Evolutionary conservation across 768 basidiomycete species (phyloP), one percentile per base, ranked within the genome.

Genomic region (Paxillus involutus): DNA sequence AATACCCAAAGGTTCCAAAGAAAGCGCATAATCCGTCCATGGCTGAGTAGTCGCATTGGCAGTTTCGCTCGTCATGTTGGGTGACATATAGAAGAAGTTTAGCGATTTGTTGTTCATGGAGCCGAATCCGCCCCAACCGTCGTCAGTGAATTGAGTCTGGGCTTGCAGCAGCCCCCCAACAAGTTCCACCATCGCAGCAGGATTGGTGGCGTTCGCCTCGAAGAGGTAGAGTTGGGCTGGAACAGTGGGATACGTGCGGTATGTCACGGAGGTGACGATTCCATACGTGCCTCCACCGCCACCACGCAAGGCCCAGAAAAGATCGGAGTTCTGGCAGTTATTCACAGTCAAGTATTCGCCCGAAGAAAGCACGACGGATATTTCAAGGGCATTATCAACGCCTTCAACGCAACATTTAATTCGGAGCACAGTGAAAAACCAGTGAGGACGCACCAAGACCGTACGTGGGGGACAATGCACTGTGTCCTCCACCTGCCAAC

Each of bases 241-340:
- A 11, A 70, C 56, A 10, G 53, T 19, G 3, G 75, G 72, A 47
- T 80, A 71, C 0, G 77, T 79, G 47, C 63, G 61, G 58, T 80
- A 80, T 0, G 78, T 80, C 5, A 73, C 75, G 1, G 76, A 76
- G 3, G 73, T 74, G 17, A 81, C 66, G 19, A 81, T 67, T 9
- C 77, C 80, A 50, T 69, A 81, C 2, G 76, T 80, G 14, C 76
- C 68, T 0, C 77, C 79, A 0, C 81, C 81, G 1, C 77, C 78
- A 0, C 80, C 81, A 24, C 80, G 71, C 47, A 83, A 59, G 0
- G 82, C 80, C 76, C 78, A 83, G 65, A 79, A 83, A 5, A 83
- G 71, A 50, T 82, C 77, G 3, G 65, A 13, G 54, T 81, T 67
- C 39, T 71, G 67, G 58, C 73, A 64, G 0, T 59, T 56, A 58